Evolutionary conservation across 1,284 basidiomycete species (phyloP).

Genomic region (Heterobasidion parviporum): DNA sequence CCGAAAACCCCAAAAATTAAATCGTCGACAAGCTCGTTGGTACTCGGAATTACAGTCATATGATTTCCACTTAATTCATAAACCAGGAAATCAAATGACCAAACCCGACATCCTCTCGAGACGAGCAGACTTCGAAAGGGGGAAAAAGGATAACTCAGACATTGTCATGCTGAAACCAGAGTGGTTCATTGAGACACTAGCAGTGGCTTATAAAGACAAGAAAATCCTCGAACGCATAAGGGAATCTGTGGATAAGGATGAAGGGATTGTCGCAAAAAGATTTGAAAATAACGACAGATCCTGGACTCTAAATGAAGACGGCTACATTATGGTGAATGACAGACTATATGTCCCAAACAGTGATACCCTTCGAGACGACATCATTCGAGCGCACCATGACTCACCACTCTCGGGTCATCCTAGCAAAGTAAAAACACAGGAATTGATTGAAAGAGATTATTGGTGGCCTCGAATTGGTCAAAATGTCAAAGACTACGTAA

Average conservation of each 20-base stretch:
- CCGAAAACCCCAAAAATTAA: conserved; percentile 9
- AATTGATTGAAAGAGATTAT: too few species aligned
- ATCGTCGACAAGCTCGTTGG: conserved; percentile 13
- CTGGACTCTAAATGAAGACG: neutral
- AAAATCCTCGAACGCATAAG: too few species aligned
- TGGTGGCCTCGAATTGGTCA: too few species aligned
- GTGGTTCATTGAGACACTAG: too few species aligned
- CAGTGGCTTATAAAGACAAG: too few species aligned
- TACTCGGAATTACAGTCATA: neutral
- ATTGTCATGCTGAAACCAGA: neutral
- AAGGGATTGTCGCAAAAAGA: too few species aligned
- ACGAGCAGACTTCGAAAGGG: neutral
- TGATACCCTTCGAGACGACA: neutral
- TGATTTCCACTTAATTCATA: neutral
- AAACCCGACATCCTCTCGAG: neutral
- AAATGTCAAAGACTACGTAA: too few species aligned
- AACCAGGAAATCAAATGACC: neutral
- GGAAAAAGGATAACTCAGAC: neutral
- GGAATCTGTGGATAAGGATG: too few species aligned
- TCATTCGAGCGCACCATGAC: neutral
- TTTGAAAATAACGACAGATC: neutral
- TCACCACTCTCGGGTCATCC: too few species aligned
- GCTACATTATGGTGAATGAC: neutral
- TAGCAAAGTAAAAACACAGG: too few species aligned
- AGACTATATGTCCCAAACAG: neutral